These are phyloP conservation scores for Tricholoma saponaceum DNA, from an alignment of 768 basidiomycete genomes.

Conservation along the genomic window DNA sequence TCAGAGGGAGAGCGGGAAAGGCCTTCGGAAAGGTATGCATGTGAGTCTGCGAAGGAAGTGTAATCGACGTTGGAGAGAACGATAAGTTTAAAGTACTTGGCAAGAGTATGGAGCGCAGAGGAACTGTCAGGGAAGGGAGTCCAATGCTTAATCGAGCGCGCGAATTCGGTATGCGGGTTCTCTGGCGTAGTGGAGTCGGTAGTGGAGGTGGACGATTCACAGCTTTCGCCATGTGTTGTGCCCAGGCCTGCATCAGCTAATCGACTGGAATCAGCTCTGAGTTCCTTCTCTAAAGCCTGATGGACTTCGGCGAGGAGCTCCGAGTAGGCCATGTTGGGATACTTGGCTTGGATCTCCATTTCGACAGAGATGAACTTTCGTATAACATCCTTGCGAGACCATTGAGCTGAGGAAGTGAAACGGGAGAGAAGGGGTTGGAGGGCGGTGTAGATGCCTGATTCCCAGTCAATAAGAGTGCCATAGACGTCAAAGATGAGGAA, in stretches of 20 bases:
- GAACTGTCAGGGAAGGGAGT: slow-evolving; percentile 63
- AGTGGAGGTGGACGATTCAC: slow-evolving; percentile 6
- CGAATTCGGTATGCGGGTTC: slow-evolving; percentile 46
- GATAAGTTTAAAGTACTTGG: slow-evolving; percentile 62
- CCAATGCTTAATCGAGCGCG: slow-evolving; percentile 59
- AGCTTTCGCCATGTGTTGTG: slow-evolving; percentile 16
- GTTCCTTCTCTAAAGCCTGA: slow-evolving; percentile 31
- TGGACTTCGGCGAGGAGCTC: slow-evolving; percentile 53
- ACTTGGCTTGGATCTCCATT: slow-evolving; percentile 49
- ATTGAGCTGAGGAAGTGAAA: slow-evolving; percentile 33
- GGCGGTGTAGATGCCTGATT: slow-evolving; percentile 55
- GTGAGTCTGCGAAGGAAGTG: slow-evolving; percentile 56
- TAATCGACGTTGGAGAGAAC: slow-evolving; percentile 78
- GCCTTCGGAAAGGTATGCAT: slow-evolving; percentile 47
- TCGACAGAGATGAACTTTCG: slow-evolving; percentile 51
- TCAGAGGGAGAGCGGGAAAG: slow-evolving; percentile 13
- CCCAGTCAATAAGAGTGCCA: slow-evolving; percentile 79
- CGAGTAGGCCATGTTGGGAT: slow-evolving; percentile 56
- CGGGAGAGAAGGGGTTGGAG: slow-evolving; percentile 49
- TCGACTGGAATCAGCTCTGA: slow-evolving; percentile 24
- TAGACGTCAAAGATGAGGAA: slow-evolving; percentile 74
- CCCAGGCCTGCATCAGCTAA: not conserved
- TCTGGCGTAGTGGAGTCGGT: slow-evolving; percentile 3
- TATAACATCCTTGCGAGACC: slow-evolving; percentile 51
- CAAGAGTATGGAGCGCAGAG: slow-evolving; percentile 53